Evolutionary conservation across 352 stramenopile species (phyloP).

Genomic region (Globisporangium splendens): DNA sequence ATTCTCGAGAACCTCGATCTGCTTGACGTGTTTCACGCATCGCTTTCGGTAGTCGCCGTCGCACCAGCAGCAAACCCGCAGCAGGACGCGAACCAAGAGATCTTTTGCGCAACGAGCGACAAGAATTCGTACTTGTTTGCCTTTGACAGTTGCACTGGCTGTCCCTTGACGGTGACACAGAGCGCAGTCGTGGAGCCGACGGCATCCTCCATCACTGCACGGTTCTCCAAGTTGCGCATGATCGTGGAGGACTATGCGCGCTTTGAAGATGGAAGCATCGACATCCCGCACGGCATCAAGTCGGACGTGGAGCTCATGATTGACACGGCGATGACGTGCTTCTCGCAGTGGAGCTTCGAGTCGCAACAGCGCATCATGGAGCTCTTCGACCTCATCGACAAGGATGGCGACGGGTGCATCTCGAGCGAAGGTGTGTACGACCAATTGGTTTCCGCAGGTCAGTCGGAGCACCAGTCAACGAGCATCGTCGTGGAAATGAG

Average conservation of each 20-base stretch:
- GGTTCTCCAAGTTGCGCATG: constrained; percentile 17
- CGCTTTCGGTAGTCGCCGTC: constrained; percentile 7
- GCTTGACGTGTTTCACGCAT: constrained; percentile 36
- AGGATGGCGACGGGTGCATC: constrained; percentile 45
- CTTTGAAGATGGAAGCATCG: constrained; percentile 22
- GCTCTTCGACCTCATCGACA: constrained; percentile 44
- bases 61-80: background rate
- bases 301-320: constrained; percentile 55
- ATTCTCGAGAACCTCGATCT: constrained; percentile 46
- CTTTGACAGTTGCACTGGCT: constrained; percentile 32
- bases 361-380: constrained; percentile 28
- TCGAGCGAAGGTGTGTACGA: constrained; percentile 37
- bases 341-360: constrained; percentile 33
- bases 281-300: constrained; percentile 38
- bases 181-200: background rate
- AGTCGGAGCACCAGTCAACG: constrained; percentile 24
- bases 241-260: constrained; percentile 41
- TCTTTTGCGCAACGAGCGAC: constrained; percentile 23
- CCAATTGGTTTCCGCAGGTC: constrained; percentile 34
- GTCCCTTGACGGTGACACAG: constrained; percentile 36
- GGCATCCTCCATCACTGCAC: background rate
- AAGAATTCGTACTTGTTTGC: constrained; percentile 46
- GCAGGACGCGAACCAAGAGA: background rate
- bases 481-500: constrained; percentile 39
- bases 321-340: constrained; percentile 40